phyloP scores from a whole-genome alignment of 306 rosid species.

The Trichosanthes cucumerina region DNA sequence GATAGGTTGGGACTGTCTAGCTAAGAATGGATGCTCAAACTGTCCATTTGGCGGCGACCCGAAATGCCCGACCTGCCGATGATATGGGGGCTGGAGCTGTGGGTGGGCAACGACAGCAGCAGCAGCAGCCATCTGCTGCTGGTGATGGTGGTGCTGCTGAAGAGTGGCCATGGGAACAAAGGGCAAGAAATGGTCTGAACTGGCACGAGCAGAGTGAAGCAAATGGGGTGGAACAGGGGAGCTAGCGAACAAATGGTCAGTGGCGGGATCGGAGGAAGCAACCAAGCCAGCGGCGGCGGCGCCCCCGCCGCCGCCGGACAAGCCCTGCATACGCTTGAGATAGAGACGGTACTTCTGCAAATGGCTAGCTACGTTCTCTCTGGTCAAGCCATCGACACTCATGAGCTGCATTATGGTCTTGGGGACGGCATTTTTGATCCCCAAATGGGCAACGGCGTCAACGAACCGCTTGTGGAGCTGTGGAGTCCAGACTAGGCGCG shows the following conservation, averaged over 20 bases:
- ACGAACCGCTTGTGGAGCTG: conserved; percentile 95
- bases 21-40: conserved; percentile 68
- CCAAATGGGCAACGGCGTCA: conserved; percentile 90
- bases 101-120: conserved; percentile 35
- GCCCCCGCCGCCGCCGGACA: conserved; percentile 37
- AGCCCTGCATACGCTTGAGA: conserved; percentile 88
- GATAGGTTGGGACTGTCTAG: conserved; percentile 55
- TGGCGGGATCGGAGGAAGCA: conserved; percentile 47
- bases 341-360: conserved; percentile 90
- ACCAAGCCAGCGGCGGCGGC: conserved; percentile 25
- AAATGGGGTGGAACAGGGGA: conserved; percentile 85
- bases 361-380: conserved; percentile 96
- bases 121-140: conserved; percentile 48
- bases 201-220: conserved; percentile 57
- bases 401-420: conserved; percentile 99
- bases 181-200: conserved; percentile 82
- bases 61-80: conserved; percentile 69
- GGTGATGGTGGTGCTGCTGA: conserved; percentile 76
- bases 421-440: conserved; percentile 92
- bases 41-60: conserved; percentile 85
- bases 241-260: conserved; percentile 86
- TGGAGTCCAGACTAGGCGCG: conserved; percentile 94
- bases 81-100: conserved; percentile 50
- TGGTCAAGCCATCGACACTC: conserved; percentile 93
- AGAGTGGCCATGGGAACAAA: conserved; percentile 70